These are phyloP conservation scores for Bolboschoenus planiculmis DNA, from an alignment of 176 grass and related monocot genomes.

Conservation along the genomic window DNA sequence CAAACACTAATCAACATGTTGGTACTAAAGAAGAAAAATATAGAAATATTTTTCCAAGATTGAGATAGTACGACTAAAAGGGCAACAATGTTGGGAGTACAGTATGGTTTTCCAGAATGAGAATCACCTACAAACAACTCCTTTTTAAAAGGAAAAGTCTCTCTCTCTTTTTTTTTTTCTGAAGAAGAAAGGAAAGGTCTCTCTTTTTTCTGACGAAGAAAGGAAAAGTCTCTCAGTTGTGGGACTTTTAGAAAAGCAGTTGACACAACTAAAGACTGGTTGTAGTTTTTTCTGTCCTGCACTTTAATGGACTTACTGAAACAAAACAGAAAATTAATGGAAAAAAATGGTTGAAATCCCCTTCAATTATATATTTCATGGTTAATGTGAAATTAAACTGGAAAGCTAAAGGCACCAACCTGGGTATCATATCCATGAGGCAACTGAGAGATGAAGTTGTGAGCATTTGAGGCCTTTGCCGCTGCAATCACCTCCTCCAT, in stretches of 20 bases:
- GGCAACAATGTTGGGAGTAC: neutral
- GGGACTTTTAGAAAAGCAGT: constrained; percentile 13
- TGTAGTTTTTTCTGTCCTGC: neutral
- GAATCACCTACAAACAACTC: neutral
- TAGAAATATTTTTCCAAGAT: neutral
- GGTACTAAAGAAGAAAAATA: neutral
- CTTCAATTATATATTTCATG: neutral
- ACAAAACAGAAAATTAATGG: constrained; percentile 2
- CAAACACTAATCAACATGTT: neutral
- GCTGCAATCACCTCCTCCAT: constrained; percentile 60
- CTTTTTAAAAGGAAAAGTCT: neutral
- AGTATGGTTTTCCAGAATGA: neutral
- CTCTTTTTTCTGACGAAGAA: neutral
- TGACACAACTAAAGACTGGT: constrained; percentile 8
- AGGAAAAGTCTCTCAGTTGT: neutral
- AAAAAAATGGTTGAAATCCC: neutral
- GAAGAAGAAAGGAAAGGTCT: neutral
- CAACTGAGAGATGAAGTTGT: constrained; percentile 93
- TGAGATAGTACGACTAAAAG: neutral
- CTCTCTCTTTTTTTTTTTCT: neutral
- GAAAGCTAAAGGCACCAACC: constrained; percentile 29
- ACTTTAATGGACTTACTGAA: constrained; percentile 8
- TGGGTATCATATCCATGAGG: constrained; percentile 85
- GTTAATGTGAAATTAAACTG: neutral
- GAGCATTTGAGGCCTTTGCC: constrained; percentile 80